Conservation (phyloP, 208 protist genomes). For the Borovskyia barvae region DNA sequence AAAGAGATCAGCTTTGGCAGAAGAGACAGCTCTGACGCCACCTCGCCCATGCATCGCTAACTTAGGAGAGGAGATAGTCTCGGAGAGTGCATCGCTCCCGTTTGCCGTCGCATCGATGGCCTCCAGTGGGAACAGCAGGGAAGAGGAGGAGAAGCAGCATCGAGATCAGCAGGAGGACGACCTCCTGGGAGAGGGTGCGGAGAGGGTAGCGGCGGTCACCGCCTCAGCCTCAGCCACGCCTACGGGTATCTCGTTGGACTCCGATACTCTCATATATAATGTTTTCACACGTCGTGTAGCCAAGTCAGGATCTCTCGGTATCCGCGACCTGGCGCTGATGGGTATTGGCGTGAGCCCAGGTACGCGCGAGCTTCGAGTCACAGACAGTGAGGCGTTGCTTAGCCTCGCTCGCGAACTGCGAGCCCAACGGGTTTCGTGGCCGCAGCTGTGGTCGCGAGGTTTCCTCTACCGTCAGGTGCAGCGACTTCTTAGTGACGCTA, state of each 20-base stretch:
- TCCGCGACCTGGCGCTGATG: slow-evolving; percentile 48
- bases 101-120: no score
- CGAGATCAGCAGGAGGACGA: no score
- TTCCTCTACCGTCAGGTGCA: slow-evolving; percentile 42
- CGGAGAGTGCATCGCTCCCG: no score
- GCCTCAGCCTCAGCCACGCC: no score
- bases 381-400: slow-evolving; percentile 36
- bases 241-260: not conserved
- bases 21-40: no score
- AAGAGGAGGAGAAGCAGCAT: no score
- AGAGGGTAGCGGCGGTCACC: no score
- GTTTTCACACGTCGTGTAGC: slow-evolving; percentile 81
- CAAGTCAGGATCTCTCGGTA: slow-evolving; percentile 34
- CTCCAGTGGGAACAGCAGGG: no score
- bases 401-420: slow-evolving; percentile 46
- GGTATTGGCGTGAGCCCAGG: slow-evolving; percentile 56
- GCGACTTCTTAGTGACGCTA: slow-evolving; percentile 29
- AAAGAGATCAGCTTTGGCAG: not conserved
- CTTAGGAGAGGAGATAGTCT: no score
- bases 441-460: slow-evolving; percentile 49
- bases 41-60: no score
- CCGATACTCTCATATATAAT: slow-evolving; percentile 64
- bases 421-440: slow-evolving; percentile 50
- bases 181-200: no score
- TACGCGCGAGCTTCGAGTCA: slow-evolving; percentile 45